A percentile compares a stretch with the other conserved stretches of the same genome.
These are phyloP conservation scores for Staphylotrichum tortipilum DNA, from an alignment of 495 filamentous ascomycete species.

Conservation along the genomic window DNA sequence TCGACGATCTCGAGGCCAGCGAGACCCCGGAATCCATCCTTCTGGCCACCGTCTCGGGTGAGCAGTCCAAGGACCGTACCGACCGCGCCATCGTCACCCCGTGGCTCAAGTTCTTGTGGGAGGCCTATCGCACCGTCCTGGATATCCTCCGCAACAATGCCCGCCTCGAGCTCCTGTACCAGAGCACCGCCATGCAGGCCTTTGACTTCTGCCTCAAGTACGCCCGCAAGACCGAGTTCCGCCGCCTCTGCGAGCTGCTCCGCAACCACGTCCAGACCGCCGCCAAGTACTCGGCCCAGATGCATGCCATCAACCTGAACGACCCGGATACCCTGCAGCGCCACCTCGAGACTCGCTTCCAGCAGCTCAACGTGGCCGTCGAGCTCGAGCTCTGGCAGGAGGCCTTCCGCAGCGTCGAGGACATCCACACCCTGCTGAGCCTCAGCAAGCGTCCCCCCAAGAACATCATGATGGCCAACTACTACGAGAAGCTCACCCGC, in stretches of 20 bases:
- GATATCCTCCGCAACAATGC: conserved; percentile 99
- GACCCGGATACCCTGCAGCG: conserved; percentile 95
- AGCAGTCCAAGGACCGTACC: conserved; percentile 92
- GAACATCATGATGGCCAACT: conserved; percentile 99
- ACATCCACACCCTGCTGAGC: conserved; percentile 97
- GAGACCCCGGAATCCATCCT: conserved; percentile 98
- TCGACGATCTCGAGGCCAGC: conserved; percentile 93
- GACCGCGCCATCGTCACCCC: conserved; percentile 96
- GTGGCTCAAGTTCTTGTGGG: conserved; percentile 99
- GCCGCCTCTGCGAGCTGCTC: conserved; percentile 92
- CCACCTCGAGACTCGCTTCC: conserved; percentile 94
- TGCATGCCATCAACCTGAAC: conserved; percentile 98
- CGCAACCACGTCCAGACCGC: conserved; percentile 98
- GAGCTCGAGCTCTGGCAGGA: conserved; percentile 99
- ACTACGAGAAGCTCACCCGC: conserved; percentile 96
- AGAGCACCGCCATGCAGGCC: conserved; percentile 92
- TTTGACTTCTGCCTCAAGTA: conserved; percentile 99
- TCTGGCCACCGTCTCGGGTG: conserved; percentile 92
- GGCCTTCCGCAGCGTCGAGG: conserved; percentile 96
- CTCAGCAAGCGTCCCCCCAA: conserved; percentile 98
- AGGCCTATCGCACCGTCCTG: conserved; percentile 97
- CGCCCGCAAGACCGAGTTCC: conserved; percentile 97
- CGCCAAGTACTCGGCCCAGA: conserved; percentile 96
- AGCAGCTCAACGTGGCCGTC: conserved; percentile 95
- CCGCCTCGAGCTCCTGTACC: conserved; percentile 92